phyloP scores from a whole-genome alignment of 192 early-diverging fungal genomes.

The Coemansia sp. region DNA sequence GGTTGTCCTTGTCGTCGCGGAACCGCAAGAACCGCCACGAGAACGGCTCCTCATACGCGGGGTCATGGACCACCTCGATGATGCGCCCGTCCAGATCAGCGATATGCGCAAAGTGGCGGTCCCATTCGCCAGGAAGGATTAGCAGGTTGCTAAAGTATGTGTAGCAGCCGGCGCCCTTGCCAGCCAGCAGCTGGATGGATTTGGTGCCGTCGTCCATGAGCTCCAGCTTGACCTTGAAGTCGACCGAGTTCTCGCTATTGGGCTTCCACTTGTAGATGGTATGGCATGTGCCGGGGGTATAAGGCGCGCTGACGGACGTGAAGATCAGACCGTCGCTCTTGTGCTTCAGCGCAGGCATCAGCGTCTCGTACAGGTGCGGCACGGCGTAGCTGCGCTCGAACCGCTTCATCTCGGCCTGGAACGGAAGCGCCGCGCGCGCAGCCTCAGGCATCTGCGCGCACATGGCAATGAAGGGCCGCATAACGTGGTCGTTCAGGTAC shows the following conservation, averaged over 20 bases:
- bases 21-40: constrained; percentile 75
- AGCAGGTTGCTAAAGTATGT: constrained; percentile 55
- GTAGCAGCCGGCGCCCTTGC: constrained; percentile 50
- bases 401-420: constrained; percentile 61
- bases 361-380: constrained; percentile 55
- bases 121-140: constrained; percentile 61
- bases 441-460: neutral
- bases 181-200: constrained; percentile 55
- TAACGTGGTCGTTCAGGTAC: constrained; percentile 62
- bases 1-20: constrained; percentile 76
- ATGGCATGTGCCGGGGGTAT: constrained; percentile 64
- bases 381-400: constrained; percentile 69
- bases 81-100: constrained; percentile 57
- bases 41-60: constrained; percentile 35
- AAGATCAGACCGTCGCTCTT: constrained; percentile 77
- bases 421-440: neutral
- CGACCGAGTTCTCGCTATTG: constrained; percentile 76
- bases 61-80: constrained; percentile 65
- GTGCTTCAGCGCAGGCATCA: constrained; percentile 65
- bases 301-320: constrained; percentile 62
- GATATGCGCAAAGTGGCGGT: constrained; percentile 24
- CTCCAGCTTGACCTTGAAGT: constrained; percentile 61
- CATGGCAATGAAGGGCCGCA: constrained; percentile 56
- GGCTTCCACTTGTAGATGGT: constrained; percentile 86
- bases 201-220: constrained; percentile 31